Conservation (phyloP, 306 rosid genomes). For the Cucurbita maxima region DNA sequence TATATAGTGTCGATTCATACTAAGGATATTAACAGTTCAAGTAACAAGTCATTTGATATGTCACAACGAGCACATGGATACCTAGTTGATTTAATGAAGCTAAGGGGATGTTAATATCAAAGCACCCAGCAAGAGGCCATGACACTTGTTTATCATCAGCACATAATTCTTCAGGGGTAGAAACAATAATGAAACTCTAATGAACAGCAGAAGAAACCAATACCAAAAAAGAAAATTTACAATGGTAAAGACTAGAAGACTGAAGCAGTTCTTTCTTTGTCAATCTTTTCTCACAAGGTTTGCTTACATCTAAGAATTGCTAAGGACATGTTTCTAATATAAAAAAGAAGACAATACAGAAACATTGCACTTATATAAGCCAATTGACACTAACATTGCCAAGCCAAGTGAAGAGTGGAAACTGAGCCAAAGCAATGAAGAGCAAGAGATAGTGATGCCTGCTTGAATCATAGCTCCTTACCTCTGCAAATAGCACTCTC, state of each 20-base stretch:
- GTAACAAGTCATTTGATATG: no score
- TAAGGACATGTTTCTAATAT: neutral
- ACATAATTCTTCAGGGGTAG: neutral
- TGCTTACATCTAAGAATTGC: neutral
- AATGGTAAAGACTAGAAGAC: neutral
- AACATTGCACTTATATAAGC: conserved; percentile 33
- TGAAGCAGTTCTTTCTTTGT: neutral
- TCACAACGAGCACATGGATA: no score
- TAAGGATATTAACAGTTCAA: no score
- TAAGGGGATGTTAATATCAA: neutral
- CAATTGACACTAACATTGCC: conserved; percentile 83
- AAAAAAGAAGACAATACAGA: neutral
- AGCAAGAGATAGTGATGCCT: conserved; percentile 86
- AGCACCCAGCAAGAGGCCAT: neutral
- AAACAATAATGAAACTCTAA: neutral
- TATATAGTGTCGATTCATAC: no score
- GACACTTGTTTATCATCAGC: neutral
- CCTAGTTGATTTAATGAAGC: no score
- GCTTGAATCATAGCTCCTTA: conserved; percentile 80
- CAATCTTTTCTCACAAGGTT: neutral
- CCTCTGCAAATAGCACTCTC: conserved; percentile 83
- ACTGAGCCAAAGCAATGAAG: conserved; percentile 78
- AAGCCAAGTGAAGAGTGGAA: conserved; percentile 88
- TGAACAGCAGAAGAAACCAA: neutral
- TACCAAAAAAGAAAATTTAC: neutral